Evolutionary conservation across 805 yeast genomes (phyloP).

Genomic region (Teunomyces cretensis): DNA sequence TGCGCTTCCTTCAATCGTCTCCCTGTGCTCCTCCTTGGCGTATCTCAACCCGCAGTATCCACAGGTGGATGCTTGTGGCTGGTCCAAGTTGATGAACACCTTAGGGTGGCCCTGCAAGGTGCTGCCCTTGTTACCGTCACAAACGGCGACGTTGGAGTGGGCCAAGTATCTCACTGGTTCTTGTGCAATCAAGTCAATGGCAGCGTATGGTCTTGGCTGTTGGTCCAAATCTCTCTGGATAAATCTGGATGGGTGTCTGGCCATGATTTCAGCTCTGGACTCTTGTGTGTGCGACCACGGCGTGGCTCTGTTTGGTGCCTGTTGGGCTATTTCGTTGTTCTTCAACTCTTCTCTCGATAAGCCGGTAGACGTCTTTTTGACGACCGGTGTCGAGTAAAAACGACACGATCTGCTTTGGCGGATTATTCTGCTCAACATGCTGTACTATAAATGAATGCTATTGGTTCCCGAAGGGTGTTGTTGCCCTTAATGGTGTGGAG

Average conservation of each 20-base stretch:
- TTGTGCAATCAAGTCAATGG: slow-evolving; percentile 76
- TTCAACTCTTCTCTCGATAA: slow-evolving; percentile 18
- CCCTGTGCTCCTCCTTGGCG: slow-evolving; percentile 53
- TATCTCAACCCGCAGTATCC: slow-evolving; percentile 79
- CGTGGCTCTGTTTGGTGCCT: slow-evolving; percentile 72
- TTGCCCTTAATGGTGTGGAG: neutral
- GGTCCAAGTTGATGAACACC: slow-evolving; percentile 76
- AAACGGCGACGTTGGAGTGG: slow-evolving; percentile 64
- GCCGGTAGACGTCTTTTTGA: slow-evolving; percentile 14
- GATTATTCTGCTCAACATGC: slow-evolving; percentile 12
- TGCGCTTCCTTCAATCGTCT: slow-evolving; percentile 29
- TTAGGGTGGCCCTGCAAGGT: slow-evolving; percentile 81
- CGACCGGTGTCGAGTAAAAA: slow-evolving; percentile 11
- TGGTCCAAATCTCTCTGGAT: slow-evolving; percentile 63
- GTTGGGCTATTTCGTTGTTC: slow-evolving; percentile 40
- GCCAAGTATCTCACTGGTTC: slow-evolving; percentile 66
- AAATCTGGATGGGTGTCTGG: slow-evolving; percentile 57
- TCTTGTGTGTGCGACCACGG: slow-evolving; percentile 75
- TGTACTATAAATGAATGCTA: neutral
- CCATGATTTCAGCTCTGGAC: slow-evolving; percentile 54
- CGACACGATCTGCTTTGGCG: slow-evolving; percentile 8
- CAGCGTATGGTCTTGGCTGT: slow-evolving; percentile 82
- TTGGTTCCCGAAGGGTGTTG: neutral
- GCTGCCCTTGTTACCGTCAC: slow-evolving; percentile 74
- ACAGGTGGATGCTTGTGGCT: slow-evolving; percentile 69